Percentiles rank a stretch among this genome's conserved stretches.
phyloP scores from a whole-genome alignment of 345 rosid species.

The Populus deltoides region DNA sequence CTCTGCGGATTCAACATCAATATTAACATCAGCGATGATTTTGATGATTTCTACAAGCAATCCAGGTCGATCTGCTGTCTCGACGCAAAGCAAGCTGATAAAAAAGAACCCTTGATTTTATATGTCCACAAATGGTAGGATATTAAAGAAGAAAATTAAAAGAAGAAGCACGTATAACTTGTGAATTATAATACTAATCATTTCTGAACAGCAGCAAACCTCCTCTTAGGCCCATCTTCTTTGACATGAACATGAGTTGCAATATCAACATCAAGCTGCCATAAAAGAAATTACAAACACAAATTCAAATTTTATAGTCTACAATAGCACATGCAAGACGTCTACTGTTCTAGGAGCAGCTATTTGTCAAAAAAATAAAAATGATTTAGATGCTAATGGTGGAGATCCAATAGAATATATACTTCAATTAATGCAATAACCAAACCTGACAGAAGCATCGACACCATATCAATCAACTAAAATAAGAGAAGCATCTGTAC shows the following conservation, averaged over 20 bases:
- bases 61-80: slow-evolving; percentile 97
- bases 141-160: not conserved
- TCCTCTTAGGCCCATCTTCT: slow-evolving; percentile 85
- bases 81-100: slow-evolving; percentile 71
- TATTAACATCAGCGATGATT: slow-evolving; percentile 72
- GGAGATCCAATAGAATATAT: not conserved
- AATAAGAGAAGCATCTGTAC: not conserved
- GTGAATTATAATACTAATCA: not conserved
- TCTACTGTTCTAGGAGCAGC: not conserved
- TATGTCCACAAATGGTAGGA: not conserved
- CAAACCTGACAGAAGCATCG: not conserved
- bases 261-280: slow-evolving; percentile 87
- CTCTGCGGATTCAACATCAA: slow-evolving; percentile 88
- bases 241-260: slow-evolving; percentile 69
- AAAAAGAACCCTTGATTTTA: slow-evolving; percentile 4
- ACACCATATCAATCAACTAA: not conserved
- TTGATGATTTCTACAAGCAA: slow-evolving; percentile 81
- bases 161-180: not conserved
- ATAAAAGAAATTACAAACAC: slow-evolving; percentile 14
- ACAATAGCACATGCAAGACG: not conserved
- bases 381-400: not conserved
- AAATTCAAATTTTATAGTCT: not conserved
- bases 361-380: not conserved
- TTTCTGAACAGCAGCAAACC: slow-evolving; percentile 40
- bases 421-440: not conserved